Evolutionary conservation across 2,329 filamentous ascomycete species (phyloP), one percentile per base, ranked within the genome.

Genomic region (Apiospora marii): DNA sequence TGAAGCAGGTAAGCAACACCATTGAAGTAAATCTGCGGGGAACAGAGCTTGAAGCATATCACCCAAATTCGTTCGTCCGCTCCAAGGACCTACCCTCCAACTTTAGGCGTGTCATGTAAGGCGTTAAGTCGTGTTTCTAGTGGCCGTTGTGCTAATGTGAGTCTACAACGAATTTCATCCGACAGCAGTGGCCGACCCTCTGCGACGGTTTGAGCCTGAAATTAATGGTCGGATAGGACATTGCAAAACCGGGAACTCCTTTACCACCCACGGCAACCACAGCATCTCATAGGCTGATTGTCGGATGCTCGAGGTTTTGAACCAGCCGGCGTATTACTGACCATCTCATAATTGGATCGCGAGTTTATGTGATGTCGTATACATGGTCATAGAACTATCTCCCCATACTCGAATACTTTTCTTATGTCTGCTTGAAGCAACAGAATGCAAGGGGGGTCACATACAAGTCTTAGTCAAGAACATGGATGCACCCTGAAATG

Each of bases 161-260:
- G n/a, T 61, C 46, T 49, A n/a, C 53, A 61, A n/a, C 24, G 49
- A 49, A n/a, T 34, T 16, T 19, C 37, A 41, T 41, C 22, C 53
- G 30, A 30, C 53, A 37, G 30, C 34, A n/a, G 19, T 34, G 58
- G 41, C 58, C 58, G 58, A 24, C 34, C 41, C 53, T 61, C 58
- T 64, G 58, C 58, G 58, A 64, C 58, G 34, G 58, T 64, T 64
- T 64, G 58, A 64, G 58, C 30, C 34, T 64, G 58, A 34, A 64
- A 41, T 64, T 34, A 13, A 22, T n/a, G 58, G 34, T 41, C 58
- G 58, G 58, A 64, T 41, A 41, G 58, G 22, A n/a, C 19, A 64
- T 64, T 64, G 58, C 58, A 41, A 64, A 64, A 64, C 58, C 58
- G 34, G 58, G 12, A 41, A 41, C 58, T 64, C 34, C 12, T 64